Conservation (phyloP, 2,329 filamentous ascomycete species). For the Botrytis hyacinthi region DNA sequence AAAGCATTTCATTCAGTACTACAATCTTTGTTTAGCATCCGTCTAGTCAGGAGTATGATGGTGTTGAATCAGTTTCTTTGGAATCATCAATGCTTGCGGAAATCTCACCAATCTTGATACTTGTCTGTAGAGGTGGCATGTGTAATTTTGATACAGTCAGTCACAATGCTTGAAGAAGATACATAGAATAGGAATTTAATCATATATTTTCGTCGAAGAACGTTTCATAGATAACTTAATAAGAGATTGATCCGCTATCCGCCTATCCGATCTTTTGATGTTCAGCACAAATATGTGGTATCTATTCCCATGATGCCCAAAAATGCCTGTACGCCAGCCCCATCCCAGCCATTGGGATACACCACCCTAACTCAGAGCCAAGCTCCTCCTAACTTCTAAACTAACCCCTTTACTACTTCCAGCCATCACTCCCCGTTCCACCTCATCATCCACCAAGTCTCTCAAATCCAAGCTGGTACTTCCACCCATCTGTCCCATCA, state of each 20-base stretch:
- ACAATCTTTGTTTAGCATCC: neutral
- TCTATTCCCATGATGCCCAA: neutral
- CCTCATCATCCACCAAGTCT: slow-evolving; percentile 4
- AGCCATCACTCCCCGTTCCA: slow-evolving; percentile 38
- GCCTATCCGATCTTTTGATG: neutral
- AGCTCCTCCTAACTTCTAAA: neutral
- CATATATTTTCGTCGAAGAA: neutral
- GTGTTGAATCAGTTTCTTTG: neutral
- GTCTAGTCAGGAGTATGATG: neutral
- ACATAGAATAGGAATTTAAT: no score
- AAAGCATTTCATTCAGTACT: neutral
- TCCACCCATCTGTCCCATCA: slow-evolving; percentile 7
- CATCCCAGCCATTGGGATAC: neutral
- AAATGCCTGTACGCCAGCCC: neutral
- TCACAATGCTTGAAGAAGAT: neutral
- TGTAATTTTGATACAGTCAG: neutral
- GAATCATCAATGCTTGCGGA: neutral
- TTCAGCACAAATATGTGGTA: neutral
- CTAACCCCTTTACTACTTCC: neutral
- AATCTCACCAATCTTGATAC: neutral
- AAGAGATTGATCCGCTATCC: neutral
- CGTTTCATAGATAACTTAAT: neutral
- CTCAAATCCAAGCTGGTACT: slow-evolving; percentile 6
- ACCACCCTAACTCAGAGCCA: neutral
- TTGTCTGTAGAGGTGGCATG: neutral